These are phyloP conservation scores for Penicillium brasilianum DNA, from an alignment of 2,329 filamentous ascomycete genomes.

Conservation along the genomic window DNA sequence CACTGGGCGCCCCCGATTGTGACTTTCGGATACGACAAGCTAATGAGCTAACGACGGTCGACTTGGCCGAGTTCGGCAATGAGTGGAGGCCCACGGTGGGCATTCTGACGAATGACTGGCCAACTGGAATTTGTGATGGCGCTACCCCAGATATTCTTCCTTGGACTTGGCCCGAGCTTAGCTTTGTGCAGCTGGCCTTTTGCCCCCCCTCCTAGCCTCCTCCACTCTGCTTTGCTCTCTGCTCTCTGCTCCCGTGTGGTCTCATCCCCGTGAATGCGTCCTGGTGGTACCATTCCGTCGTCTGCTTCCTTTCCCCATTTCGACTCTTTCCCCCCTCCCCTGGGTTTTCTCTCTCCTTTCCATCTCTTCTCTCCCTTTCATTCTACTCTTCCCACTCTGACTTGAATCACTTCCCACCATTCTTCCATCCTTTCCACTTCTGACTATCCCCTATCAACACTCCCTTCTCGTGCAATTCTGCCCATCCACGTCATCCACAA, in stretches of 20 bases:
- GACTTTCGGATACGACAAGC: constrained; percentile 17
- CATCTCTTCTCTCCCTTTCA: not conserved
- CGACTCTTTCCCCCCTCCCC: not conserved
- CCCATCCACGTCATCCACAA: constrained; percentile 4
- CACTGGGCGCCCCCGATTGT: not conserved
- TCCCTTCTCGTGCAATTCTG: not conserved
- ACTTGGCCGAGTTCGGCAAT: not conserved
- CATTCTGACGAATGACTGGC: not conserved
- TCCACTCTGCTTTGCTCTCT: not conserved
- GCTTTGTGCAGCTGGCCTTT: constrained; percentile 6
- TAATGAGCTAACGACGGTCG: not conserved
- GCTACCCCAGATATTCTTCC: constrained; percentile 27
- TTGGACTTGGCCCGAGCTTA: constrained; percentile 25
- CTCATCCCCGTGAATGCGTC: too few species aligned
- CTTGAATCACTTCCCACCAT: not conserved
- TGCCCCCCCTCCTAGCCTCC: too few species aligned
- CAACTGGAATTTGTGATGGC: constrained; percentile 8
- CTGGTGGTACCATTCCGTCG: constrained; percentile 11
- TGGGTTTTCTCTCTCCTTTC: constrained; percentile 1
- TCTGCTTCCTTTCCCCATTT: constrained; percentile 1
- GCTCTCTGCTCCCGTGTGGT: too few species aligned
- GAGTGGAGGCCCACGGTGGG: not conserved
- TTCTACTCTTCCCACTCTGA: not conserved
- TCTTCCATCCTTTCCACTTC: not conserved
- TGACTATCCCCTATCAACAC: not conserved